These are phyloP conservation scores for Arctium minus DNA, from an alignment of 129 eudicot genomes.

Conservation along the genomic window DNA sequence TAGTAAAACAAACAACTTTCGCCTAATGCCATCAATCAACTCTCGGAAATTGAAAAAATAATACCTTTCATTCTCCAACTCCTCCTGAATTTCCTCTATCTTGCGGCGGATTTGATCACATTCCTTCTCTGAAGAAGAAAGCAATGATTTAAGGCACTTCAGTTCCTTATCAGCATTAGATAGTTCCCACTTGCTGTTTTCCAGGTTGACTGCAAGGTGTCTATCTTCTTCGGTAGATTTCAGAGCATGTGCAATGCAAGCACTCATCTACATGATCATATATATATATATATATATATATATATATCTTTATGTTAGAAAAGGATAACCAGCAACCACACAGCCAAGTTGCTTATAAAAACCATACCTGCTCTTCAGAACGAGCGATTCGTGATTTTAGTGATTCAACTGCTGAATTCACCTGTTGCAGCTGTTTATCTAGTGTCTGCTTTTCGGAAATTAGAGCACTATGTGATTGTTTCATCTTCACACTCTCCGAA, in stretches of 20 bases:
- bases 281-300: not conserved
- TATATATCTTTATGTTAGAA: not conserved
- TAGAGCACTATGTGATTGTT: constrained; percentile 64
- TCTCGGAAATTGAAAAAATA: not conserved
- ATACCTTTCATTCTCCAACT: constrained; percentile 77
- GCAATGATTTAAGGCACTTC: constrained; percentile 75
- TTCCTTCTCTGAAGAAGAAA: constrained; percentile 85
- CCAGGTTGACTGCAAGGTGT: constrained; percentile 58
- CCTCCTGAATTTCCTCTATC: constrained; percentile 63
- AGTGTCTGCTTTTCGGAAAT: constrained; percentile 63
- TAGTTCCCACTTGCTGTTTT: constrained; percentile 76
- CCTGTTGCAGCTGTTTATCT: constrained; percentile 63
- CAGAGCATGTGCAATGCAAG: constrained; percentile 54
- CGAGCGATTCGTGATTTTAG: constrained; percentile 54
- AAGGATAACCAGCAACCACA: not conserved
- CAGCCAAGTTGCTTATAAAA: constrained; percentile 6
- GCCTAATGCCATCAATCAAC: not conserved
- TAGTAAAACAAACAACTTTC: not conserved
- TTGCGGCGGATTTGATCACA: constrained; percentile 68
- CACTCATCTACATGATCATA: constrained; percentile 65
- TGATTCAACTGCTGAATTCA: constrained; percentile 55
- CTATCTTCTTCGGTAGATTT: constrained; percentile 77
- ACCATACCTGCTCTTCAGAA: constrained; percentile 74
- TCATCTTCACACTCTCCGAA: constrained; percentile 96
- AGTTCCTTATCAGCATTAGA: constrained; percentile 85